phyloP scores from a whole-genome alignment of 441 rosid genomes.

The Erodium chrysanthum region DNA sequence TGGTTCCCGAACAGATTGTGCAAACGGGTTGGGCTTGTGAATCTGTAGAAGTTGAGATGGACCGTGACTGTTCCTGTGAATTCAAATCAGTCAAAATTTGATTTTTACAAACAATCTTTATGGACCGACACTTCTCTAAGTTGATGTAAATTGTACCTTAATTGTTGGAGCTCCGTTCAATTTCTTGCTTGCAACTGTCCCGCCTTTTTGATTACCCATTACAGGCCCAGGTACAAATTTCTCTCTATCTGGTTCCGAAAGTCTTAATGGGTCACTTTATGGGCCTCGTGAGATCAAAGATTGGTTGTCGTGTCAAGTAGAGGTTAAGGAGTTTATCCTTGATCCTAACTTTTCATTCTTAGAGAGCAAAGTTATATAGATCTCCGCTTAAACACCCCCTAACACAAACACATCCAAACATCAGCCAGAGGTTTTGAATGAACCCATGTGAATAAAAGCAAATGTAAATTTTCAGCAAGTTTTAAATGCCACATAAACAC shows the following conservation, averaged over 20 bases:
- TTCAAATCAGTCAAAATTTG: conserved; percentile 14
- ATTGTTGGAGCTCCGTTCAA: conserved; percentile 29
- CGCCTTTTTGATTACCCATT: conserved; percentile 39
- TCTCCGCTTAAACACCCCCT: background rate
- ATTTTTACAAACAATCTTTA: background rate
- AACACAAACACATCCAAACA: background rate
- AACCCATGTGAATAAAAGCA: background rate
- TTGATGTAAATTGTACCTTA: conserved; percentile 23
- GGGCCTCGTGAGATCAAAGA: conserved; percentile 3
- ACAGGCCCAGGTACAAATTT: background rate
- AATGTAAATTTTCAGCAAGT: background rate
- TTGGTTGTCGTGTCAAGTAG: conserved; percentile 10
- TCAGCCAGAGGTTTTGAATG: background rate
- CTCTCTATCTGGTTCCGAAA: conserved; percentile 10
- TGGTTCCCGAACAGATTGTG: conserved; percentile 44
- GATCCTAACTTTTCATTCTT: conserved; percentile 3
- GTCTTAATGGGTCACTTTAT: conserved; percentile 9
- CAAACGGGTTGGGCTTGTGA: conserved; percentile 31
- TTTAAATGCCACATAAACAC: no score
- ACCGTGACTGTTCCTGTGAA: conserved; percentile 28
- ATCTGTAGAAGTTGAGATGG: conserved; percentile 25
- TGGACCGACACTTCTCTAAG: background rate
- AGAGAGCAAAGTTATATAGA: background rate
- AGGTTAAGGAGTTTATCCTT: background rate
- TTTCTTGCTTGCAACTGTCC: conserved; percentile 26